Conservation (phyloP, 2,329 filamentous ascomycete species). For the Parascedosporium putredinis region DNA sequence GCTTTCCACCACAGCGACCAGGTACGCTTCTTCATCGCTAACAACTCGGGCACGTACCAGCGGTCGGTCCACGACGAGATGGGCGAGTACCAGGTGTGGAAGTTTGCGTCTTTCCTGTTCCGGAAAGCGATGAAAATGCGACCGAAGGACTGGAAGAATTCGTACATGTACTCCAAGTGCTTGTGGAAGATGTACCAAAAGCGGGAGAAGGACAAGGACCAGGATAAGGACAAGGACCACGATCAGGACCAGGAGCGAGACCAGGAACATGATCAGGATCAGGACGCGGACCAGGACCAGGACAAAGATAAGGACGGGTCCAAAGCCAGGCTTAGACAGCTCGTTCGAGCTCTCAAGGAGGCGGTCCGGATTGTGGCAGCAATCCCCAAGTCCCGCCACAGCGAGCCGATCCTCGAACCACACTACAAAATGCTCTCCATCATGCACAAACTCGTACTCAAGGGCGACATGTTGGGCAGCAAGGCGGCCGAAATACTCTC, state of each 20-base stretch:
- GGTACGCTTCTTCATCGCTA: slow-evolving; percentile 46
- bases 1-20: slow-evolving; percentile 47
- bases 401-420: slow-evolving; percentile 76
- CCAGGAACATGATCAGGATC: too few species aligned
- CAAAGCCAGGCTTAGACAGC: slow-evolving; percentile 21
- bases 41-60: slow-evolving; percentile 38
- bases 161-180: slow-evolving; percentile 52
- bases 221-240: slow-evolving; percentile 28
- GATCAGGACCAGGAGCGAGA: too few species aligned
- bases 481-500: slow-evolving; percentile 43
- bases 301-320: slow-evolving; percentile 35
- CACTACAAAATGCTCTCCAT: slow-evolving; percentile 85
- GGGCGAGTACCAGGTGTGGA: slow-evolving; percentile 51
- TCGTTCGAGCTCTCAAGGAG: slow-evolving; percentile 40
- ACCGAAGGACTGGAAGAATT: slow-evolving; percentile 49
- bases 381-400: slow-evolving; percentile 44
- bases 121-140: slow-evolving; percentile 43
- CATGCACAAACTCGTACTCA: slow-evolving; percentile 66
- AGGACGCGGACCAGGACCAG: too few species aligned
- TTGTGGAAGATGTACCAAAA: slow-evolving; percentile 55
- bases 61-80: slow-evolving; percentile 44
- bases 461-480: slow-evolving; percentile 34
- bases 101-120: slow-evolving; percentile 47
- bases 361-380: slow-evolving; percentile 39
- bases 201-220: slow-evolving; percentile 32